Base-by-base conservation (phyloP, 2,329 filamentous ascomycete genomes). In the Epichloe brachyelytri region DNA sequence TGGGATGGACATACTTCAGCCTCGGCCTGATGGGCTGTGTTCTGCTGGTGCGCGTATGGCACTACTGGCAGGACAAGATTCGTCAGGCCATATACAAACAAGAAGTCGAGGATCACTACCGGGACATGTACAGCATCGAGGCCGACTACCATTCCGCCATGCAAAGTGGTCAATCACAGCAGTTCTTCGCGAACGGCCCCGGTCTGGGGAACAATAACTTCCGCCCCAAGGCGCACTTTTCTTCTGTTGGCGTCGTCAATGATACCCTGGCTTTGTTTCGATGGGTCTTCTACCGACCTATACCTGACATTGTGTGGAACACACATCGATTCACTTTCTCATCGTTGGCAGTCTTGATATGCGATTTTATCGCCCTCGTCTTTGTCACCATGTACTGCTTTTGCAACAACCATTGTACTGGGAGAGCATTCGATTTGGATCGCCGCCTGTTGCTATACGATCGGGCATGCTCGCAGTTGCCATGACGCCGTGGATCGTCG, bases 61-160 rank as follows among this genome's bases (percentile, higher is more conserved):
- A 95, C 67, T 83, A 85, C 58, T 95, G 88, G 84, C 88, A 90
- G 59, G 90, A 96, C 72, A 94, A 93, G 71, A 88, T 95, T 57
- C 81, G 90, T 58, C 86, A 90, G 58, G 90, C 88, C 55, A 80
- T 93, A 54, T 87, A 93, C 71, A 91, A 94, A 70, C 83, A 93
- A 62, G 82, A 88, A 63, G 76, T 87, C 59, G 76, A 86, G 62
- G 76, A 82, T 59, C 77, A 83, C 59, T 82, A 79, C 63, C 77
- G 65, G 53, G 65, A 73, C 48, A 57, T 77, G 45, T 76, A 81
- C 64, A 73, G 65, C 62, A 60, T 75, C 50, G 73, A 79, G 47
- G 68, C 72, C 37, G 71, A 74, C 20, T 71, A 71, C 57, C 69
- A 68, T 49, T 64, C 70, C 53, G 65, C 72, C 5, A 63, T 76